phyloP scores from a whole-genome alignment of 1,284 basidiomycete genomes.

The Tilletia caries region DNA sequence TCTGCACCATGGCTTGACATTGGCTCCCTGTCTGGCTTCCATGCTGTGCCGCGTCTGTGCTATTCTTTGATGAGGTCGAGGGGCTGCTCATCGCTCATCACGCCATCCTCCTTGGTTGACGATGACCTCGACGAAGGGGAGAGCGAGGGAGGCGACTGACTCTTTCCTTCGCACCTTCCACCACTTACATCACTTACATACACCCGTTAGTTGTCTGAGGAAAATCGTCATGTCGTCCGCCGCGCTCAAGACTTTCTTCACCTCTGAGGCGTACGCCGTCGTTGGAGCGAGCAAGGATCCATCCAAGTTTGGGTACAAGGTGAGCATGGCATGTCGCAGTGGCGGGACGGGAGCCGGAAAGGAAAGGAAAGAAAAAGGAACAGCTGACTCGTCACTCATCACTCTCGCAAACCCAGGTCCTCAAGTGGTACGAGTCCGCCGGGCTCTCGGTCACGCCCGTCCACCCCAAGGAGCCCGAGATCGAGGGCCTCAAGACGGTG shows the following conservation, averaged over 20 bases:
- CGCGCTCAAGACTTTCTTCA: slow-evolving; percentile 31
- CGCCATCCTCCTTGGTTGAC: background rate
- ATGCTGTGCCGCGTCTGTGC: too few relatives aligned
- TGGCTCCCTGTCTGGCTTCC: too few relatives aligned
- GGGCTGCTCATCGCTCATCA: background rate
- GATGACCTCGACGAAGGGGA: background rate
- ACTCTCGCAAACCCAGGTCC: slow-evolving; percentile 26
- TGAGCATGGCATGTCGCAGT: slow-evolving; percentile 17
- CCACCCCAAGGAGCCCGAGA: slow-evolving; percentile 37
- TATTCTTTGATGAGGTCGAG: too few relatives aligned
- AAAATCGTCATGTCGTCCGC: background rate
- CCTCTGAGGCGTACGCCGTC: slow-evolving; percentile 37
- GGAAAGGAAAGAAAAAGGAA: background rate
- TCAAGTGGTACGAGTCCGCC: slow-evolving; percentile 46
- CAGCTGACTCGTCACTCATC: background rate
- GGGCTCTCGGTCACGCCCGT: slow-evolving; percentile 41
- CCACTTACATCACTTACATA: too few relatives aligned
- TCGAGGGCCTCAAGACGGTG: slow-evolving; percentile 29
- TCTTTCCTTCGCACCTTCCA: background rate
- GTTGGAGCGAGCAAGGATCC: slow-evolving; percentile 46
- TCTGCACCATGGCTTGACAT: too few relatives aligned
- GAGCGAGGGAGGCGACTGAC: background rate
- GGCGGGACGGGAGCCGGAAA: background rate
- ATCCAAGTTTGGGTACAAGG: slow-evolving; percentile 47
- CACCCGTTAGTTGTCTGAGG: too few relatives aligned